These are phyloP conservation scores for Fragaria iinumae DNA, from an alignment of 306 rosid genomes.

Conservation along the genomic window DNA sequence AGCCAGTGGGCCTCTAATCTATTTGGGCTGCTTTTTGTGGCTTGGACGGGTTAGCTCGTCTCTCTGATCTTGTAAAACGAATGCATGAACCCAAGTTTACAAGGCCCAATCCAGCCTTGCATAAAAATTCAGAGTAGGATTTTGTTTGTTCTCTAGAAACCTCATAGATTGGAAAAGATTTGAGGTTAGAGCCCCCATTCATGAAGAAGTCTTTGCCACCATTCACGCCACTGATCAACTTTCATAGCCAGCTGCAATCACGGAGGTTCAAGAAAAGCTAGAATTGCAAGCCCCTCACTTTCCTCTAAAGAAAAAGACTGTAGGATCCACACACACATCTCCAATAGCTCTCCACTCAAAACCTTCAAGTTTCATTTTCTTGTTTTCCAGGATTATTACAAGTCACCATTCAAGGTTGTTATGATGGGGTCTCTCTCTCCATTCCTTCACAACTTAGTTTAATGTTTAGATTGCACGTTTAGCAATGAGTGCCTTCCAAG, in stretches of 20 bases:
- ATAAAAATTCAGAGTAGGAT: no score
- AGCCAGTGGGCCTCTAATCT: no score
- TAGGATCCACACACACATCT: neutral
- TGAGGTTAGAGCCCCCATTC: no score
- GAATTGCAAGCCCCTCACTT: neutral
- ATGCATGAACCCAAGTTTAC: no score
- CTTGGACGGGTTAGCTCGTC: no score
- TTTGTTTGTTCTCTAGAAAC: no score
- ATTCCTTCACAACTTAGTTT: neutral
- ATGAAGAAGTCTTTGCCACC: slow-evolving; percentile 7
- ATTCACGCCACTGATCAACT: slow-evolving; percentile 33
- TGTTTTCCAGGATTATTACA: neutral
- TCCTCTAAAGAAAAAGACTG: neutral
- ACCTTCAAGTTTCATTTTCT: neutral
- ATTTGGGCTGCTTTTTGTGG: no score
- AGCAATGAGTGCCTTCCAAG: slow-evolving; percentile 23
- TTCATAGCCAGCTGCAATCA: neutral
- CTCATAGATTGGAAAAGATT: no score
- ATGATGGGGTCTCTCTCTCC: neutral
- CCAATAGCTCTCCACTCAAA: neutral
- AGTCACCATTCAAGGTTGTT: neutral
- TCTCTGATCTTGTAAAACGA: no score
- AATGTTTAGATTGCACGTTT: slow-evolving; percentile 4
- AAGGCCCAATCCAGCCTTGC: no score
- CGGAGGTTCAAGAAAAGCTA: neutral